Evolutionary conservation across 148 eudicot species (phyloP).

Genomic region (Persicaria tinctoria): DNA sequence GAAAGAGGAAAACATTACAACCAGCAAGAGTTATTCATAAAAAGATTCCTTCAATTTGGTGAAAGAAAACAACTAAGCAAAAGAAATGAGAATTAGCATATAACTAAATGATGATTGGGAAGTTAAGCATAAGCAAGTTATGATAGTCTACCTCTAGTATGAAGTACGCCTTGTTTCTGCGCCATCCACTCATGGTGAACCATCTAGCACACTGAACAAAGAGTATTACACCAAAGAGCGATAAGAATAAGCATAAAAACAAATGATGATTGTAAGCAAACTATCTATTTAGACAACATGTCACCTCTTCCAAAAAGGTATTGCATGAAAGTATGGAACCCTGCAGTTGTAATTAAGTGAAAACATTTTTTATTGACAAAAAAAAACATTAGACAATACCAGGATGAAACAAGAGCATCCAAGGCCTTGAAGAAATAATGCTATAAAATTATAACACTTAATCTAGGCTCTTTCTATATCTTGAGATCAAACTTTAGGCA

Average conservation of each 20-base stretch:
- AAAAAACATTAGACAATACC: background rate
- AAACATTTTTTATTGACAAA: slow-evolving; percentile 2
- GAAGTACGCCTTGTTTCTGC: slow-evolving; percentile 80
- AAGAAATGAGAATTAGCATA: background rate
- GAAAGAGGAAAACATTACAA: too few species aligned
- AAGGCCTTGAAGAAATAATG: background rate
- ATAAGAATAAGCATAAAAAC: background rate
- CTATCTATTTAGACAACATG: slow-evolving; percentile 7
- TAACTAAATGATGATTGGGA: background rate
- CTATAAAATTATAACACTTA: background rate
- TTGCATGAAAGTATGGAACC: slow-evolving; percentile 64
- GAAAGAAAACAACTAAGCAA: background rate
- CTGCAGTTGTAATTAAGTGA: slow-evolving; percentile 29
- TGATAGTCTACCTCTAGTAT: slow-evolving; percentile 57
- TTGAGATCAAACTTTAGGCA: too few species aligned
- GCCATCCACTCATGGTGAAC: slow-evolving; percentile 90
- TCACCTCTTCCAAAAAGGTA: slow-evolving; percentile 75
- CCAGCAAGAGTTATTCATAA: background rate
- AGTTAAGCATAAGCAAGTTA: background rate
- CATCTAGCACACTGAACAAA: slow-evolving; percentile 35
- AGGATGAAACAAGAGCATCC: too few species aligned
- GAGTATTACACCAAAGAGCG: background rate
- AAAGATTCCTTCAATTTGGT: background rate
- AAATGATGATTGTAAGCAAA: background rate
- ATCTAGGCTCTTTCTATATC: too few species aligned